A percentile compares a stretch with the other conserved stretches of the same genome.
Evolutionary conservation across 768 basidiomycete genomes (phyloP).

Genomic region (Phaffia australis): DNA sequence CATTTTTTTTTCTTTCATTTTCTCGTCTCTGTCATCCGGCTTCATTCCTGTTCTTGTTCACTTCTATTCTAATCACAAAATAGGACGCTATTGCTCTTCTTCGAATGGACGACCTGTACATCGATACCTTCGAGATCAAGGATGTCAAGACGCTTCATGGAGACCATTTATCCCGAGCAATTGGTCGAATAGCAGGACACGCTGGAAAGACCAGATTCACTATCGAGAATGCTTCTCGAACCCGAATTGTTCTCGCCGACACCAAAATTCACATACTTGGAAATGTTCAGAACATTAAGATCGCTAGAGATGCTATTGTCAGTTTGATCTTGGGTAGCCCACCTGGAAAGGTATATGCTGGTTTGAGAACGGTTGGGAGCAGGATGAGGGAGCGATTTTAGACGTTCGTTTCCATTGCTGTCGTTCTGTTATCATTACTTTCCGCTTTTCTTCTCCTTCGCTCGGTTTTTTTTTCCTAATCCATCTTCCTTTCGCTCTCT

Average conservation of each 20-base stretch:
- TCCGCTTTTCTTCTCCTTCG: too few species aligned
- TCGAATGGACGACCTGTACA: constrained; percentile 89
- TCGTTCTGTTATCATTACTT: too few species aligned
- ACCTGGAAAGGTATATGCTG: constrained; percentile 51
- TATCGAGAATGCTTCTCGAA: constrained; percentile 92
- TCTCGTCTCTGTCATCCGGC: not conserved
- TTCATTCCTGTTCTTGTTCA: not conserved
- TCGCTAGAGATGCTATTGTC: constrained; percentile 91
- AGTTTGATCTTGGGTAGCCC: constrained; percentile 41
- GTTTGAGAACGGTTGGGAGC: constrained; percentile 77
- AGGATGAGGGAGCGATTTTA: constrained; percentile 84
- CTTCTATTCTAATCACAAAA: not conserved
- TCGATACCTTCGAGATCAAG: constrained; percentile 98
- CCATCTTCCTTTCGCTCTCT: too few species aligned
- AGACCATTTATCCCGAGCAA: constrained; percentile 95
- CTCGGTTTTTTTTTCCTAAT: too few species aligned
- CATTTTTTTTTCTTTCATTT: not conserved
- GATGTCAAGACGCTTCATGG: constrained; percentile 97
- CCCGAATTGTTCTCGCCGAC: constrained; percentile 95
- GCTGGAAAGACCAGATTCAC: constrained; percentile 98
- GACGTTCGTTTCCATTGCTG: constrained; percentile 14
- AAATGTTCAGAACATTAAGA: constrained; percentile 96
- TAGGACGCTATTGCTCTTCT: constrained; percentile 93
- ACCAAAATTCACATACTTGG: constrained; percentile 98
- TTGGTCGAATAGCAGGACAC: constrained; percentile 96